Base-by-base conservation (phyloP, 805 yeast genomes). In the Metschnikowia peoriensis region DNA sequence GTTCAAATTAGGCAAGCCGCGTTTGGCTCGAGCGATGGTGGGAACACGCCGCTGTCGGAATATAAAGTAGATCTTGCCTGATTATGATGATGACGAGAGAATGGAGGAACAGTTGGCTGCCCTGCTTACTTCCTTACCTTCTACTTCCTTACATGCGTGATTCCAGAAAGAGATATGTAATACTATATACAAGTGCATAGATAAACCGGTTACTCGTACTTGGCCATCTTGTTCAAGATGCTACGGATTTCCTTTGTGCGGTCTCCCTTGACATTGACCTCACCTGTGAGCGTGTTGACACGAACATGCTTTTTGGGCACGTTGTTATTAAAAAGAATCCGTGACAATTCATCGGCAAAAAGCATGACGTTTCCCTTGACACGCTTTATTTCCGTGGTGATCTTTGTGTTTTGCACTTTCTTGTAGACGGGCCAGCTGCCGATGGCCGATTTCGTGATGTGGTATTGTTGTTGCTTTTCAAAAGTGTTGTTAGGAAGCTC, bases 381-480 rank as follows among this genome's bases (percentile, higher is more conserved):
- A 54, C 82, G 81, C 65, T 88, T 83, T 28, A 90, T 76, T 63
- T 89, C 91, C 0, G 97, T 90, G 61, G 80, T 79, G n/a, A 77
- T 70, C 54, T 83, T 84, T 27, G 84, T 81, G 54, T 82, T 81
- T 65, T 84, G 88, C 56, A 76, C 68, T 56, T 87, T 89, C 49
- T 80, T 75, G 70, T 90, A 90, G 1, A 90, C 88, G n/a, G 97
- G 97, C 65, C 91, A 75, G 64, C 86, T 83, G 5, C 93, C 90
- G 44, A 72, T 75, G 14, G 78, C 69, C 7, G 89, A 77, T 66
- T 86, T 83, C 22, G 68, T 57, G 34, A 81, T 63, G 61, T 60
- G 64, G 60, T 81, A 81, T 28, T 46, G 56, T 44, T 70, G 68
- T 7, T 71, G 64, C 22, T 50, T 54, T 45, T 73, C 77, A 53